These are phyloP conservation scores for Cyberlindnera euphorbiiphila DNA, from an alignment of 805 yeast species.

Conservation along the genomic window DNA sequence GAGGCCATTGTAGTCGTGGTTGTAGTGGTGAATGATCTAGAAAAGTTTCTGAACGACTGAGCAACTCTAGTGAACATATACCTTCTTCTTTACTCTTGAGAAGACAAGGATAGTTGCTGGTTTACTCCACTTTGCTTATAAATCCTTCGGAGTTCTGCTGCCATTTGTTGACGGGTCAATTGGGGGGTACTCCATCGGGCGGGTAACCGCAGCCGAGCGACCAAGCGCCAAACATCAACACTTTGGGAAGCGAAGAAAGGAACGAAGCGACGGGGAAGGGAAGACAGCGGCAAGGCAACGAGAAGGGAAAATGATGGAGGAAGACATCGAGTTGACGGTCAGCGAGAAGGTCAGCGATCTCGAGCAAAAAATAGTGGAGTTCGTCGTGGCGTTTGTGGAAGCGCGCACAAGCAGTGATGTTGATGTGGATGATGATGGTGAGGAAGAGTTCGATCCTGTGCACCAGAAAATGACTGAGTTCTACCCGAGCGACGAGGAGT, in stretches of 20 bases:
- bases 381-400: slow-evolving; percentile 1
- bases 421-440: no score
- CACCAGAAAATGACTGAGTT: background rate
- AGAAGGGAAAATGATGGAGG: slow-evolving; percentile 2
- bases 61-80: background rate
- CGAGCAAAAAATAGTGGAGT: slow-evolving; percentile 7
- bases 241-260: background rate
- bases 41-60: background rate
- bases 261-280: background rate
- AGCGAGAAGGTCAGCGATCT: background rate
- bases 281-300: background rate
- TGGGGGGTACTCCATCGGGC: no score
- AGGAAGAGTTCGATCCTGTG: slow-evolving; percentile 3
- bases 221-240: no score
- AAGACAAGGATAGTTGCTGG: no score
- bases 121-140: no score
- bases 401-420: no score
- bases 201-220: no score
- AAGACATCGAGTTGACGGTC: background rate
- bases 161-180: slow-evolving; percentile 1
- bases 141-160: no score
- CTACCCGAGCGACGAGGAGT: no score
- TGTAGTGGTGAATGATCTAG: slow-evolving; percentile 1
- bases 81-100: no score
- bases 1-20: slow-evolving; percentile 5